Conservation (phyloP, 768 basidiomycete genomes). For the Leccinellum albellum region DNA sequence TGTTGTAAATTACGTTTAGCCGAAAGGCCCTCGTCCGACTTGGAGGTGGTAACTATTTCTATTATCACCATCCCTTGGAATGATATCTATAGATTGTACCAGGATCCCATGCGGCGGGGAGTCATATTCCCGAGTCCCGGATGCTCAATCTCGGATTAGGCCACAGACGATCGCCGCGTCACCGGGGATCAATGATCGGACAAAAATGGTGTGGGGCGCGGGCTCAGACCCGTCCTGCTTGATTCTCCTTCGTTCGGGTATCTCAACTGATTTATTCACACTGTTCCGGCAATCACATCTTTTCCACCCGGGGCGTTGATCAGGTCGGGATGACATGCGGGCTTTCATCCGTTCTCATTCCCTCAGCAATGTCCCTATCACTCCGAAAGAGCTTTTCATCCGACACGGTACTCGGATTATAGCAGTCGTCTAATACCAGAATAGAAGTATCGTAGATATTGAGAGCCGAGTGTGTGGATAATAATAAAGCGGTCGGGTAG, state of each 20-base stretch:
- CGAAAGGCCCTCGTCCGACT: not conserved
- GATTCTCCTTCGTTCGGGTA: not conserved
- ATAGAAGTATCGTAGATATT: not conserved
- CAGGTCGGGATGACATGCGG: not conserved
- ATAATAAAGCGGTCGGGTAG: not conserved
- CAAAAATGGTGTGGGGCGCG: not conserved
- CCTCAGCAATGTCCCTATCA: not conserved
- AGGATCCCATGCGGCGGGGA: not conserved
- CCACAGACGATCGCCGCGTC: not conserved
- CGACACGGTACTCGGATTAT: not conserved
- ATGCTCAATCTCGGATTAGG: not conserved
- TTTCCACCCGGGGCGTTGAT: not conserved
- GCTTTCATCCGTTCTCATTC: not conserved
- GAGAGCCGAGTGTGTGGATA: not conserved
- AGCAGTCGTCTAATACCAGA: not conserved
- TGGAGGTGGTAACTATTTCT: not conserved
- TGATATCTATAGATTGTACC: not conserved
- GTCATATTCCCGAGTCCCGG: not conserved
- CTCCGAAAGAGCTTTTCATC: not conserved
- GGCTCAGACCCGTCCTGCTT: not conserved
- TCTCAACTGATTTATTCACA: not conserved
- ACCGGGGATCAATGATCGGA: not conserved
- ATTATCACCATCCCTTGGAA: not conserved
- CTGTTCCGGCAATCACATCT: not conserved
- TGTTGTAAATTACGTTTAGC: not conserved